Evolutionary conservation across 257 asterid genomes (phyloP).

Genomic region (Galeopsis tetrahit): DNA sequence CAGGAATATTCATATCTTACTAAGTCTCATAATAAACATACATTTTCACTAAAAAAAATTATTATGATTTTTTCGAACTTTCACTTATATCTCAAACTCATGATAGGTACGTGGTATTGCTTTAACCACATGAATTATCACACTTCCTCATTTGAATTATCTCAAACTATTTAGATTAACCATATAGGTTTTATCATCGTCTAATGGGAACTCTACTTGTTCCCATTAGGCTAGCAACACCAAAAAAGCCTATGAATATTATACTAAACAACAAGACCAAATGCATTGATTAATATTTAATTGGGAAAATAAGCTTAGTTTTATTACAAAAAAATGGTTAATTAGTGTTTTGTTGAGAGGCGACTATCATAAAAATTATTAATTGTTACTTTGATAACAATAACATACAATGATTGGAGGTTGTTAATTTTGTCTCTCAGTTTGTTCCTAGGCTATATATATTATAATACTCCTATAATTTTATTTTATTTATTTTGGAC

Average conservation of each 20-base stretch:
- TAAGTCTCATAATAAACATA: too few relatives aligned
- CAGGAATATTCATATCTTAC: too few relatives aligned
- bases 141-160: too few relatives aligned
- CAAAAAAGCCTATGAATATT: slow-evolving; percentile 20
- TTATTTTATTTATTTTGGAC: too few relatives aligned
- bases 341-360: slow-evolving; percentile 31
- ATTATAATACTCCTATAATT: neutral
- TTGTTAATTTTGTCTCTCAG: slow-evolving; percentile 22
- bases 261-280: slow-evolving; percentile 13
- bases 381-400: slow-evolving; percentile 18
- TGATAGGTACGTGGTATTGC: too few relatives aligned
- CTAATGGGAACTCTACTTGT: too few relatives aligned
- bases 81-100: too few relatives aligned
- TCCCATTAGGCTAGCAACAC: slow-evolving; percentile 39
- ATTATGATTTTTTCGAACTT: too few relatives aligned
- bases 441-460: slow-evolving; percentile 31
- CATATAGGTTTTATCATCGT: slow-evolving; percentile 52
- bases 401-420: slow-evolving; percentile 19
- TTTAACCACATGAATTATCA: too few relatives aligned
- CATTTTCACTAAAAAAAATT: too few relatives aligned
- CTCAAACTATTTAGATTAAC: too few relatives aligned
- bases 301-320: neutral
- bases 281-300: slow-evolving; percentile 35
- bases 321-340: neutral
- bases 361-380: slow-evolving; percentile 29